Evolutionary conservation across 176 grass and related monocot species (phyloP), one percentile per base, ranked within the genome.

Genomic region (Hyparrhenia diplandra): DNA sequence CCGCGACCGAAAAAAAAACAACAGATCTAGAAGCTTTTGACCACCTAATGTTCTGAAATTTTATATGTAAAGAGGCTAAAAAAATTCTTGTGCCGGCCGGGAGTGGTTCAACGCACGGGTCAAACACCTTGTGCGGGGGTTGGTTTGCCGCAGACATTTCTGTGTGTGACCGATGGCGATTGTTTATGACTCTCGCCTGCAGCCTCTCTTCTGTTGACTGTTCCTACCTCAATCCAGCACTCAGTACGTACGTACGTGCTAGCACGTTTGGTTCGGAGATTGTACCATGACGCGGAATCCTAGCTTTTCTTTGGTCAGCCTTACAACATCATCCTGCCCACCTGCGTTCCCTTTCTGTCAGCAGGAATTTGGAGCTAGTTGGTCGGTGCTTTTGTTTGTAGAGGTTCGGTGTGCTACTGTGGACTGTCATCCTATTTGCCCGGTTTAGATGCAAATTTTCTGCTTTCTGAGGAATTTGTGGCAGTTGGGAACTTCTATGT

Each of bases 1-100:
- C 70, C 73, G n/a, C 17, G 16, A 64, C 47, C 8, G n/a, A 0
- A 18, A n/a, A 57, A 23, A 73, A 31, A 34, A 55, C 8, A 23
- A 72, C 64, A 76, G 83, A 85, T 82, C 73, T 81, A 31, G 72
- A 70, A 58, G 45, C 73, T 89, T 89, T 82, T 73, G 78, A 73
- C 73, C 23, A 31, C 18, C 64, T 31, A 16, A 28, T 73, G 45
- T 0, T 9, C 55, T 65, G 9, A 28, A 30, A 57, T 85, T 85
- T 82, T 31, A 23, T 58, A 23, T 23, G 4, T 3, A 0, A 10
- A 46, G 4, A 43, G 37, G 35, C 11, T 36, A 7, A 34, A 58
- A 76, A 40, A 10, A 2, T 55, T 64, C 20, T 80, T 75, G 57
- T 20, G 37, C 73, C 0, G 17, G 37, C 73, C 0, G 17, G 11